Base-by-base conservation (phyloP, 768 basidiomycete genomes). In the Chalciporus pseudorubinellus region DNA sequence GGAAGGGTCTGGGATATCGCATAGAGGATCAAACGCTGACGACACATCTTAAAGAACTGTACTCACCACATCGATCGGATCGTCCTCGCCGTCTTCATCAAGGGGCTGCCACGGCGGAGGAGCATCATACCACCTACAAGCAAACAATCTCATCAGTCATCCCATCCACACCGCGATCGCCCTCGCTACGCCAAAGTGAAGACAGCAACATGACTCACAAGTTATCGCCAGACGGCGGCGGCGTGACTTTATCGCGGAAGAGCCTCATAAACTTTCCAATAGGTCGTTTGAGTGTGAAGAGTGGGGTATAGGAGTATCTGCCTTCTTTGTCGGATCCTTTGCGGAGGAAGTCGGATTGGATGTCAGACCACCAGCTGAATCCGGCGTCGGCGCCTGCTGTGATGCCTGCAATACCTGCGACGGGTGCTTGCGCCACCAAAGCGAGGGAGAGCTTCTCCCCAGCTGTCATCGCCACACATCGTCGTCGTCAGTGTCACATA, bases 401-500 rank as follows among this genome's bases (percentile, higher is more conserved):
- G 39, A 57, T 0, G 3, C 55, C 68, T 1, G 46, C 16, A 0
- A 40, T 36, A 6, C 39, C 43, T 0, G 56, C 16, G 4, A 65
- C 18, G 5, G 68, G 68, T 0, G 11, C 50, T 14, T 53, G 39
- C 1, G 50, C 55, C 0, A 40, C 22, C 46, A 68, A 58, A 0
- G 64, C 68, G 2, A 68, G 49, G 1, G 68, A 58, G 28, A 66
- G 11, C 14, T 46, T 61, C 28, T 68, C 57, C 5, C 63, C 63
- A 6, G 57, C 68, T 67, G 39, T 19, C 42, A 10, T 16, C 2
- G 16, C 11, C 29, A n/a, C 3, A 14, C 13, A 24, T 24, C 24
- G 24, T 24, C 7, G 7, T 24, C 24, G 24, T 24, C 26, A 26
- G 6, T 9, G 26, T 26, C 26, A 26, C n/a, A n/a, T n/a, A 9